A percentile compares a stretch with the other conserved stretches of the same genome.
Evolutionary conservation across 2,329 filamentous ascomycete species (phyloP).

Genomic region (Microsporum audouinii): DNA sequence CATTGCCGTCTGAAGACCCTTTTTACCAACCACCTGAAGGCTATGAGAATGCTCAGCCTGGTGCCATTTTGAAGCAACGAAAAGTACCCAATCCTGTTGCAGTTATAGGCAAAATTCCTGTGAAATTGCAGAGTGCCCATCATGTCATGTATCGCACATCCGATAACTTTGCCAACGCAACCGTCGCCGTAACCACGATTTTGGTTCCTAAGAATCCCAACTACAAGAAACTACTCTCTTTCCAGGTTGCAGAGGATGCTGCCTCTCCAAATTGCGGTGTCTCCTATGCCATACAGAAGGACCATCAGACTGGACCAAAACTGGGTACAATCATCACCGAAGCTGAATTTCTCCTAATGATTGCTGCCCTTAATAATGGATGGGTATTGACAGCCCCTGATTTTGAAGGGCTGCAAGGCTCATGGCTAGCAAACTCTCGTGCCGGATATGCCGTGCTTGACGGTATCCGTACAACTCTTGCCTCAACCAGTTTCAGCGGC

Average conservation of each 20-base stretch:
- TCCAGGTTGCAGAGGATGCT: slow-evolving; percentile 29
- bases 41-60: slow-evolving; percentile 19
- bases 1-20: slow-evolving; percentile 19
- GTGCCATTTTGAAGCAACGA: slow-evolving; percentile 21
- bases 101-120: slow-evolving; percentile 14
- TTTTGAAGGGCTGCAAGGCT: slow-evolving; percentile 35
- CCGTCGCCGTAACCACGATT: slow-evolving; percentile 31
- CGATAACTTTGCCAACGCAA: slow-evolving; percentile 27
- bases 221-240: slow-evolving; percentile 30
- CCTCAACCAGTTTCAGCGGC: slow-evolving; percentile 20
- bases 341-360: slow-evolving; percentile 24
- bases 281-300: slow-evolving; percentile 23
- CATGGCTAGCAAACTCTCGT: slow-evolving; percentile 33
- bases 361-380: slow-evolving; percentile 31
- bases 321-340: slow-evolving; percentile 25
- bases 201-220: slow-evolving; percentile 27
- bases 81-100: slow-evolving; percentile 18
- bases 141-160: slow-evolving; percentile 35
- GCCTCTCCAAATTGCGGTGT: slow-evolving; percentile 20
- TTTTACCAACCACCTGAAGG: slow-evolving; percentile 22
- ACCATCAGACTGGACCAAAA: slow-evolving; percentile 31
- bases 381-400: slow-evolving; percentile 42
- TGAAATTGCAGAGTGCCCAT: slow-evolving; percentile 19
- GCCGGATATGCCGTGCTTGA: slow-evolving; percentile 37
- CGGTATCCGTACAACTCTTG: slow-evolving; percentile 32